Evolutionary conservation across 1,139 yeast genomes (phyloP), one percentile per base, ranked within the genome.

Genomic region (Entelexis paramagnoliae): DNA sequence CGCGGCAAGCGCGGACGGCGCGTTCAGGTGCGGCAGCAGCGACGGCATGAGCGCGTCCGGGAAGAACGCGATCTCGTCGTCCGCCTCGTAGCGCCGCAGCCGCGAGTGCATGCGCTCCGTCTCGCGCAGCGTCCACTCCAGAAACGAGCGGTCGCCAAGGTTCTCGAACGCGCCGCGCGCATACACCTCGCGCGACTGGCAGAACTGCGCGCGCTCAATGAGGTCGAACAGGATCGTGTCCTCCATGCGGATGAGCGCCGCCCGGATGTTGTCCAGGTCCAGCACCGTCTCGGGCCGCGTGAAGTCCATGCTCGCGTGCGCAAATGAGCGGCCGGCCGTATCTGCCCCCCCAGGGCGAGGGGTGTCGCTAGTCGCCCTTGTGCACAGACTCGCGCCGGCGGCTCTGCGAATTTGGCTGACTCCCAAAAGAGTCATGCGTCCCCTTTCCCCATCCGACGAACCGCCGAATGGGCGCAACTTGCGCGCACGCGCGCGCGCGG

Each of bases 41-140:
- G 95, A 79, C 24, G 76, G 74, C 48, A 76, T 71, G 50, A 91
- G 71, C 33, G 75, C 71, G 28, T 78, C 69, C 1, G 95, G 95
- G 72, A 82, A 88, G 65, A 88, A 91, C 3, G 98, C 91, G n/a
- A 78, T 74, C 67, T 91, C 96, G 66, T 91, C 98, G 0, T 97
- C 97, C 0, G 96, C 89, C 64, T 88, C 91, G 65, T 81, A 91
- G 60, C 98, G 75, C 64, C 98, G 78, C 46, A 89, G 76, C 66
- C 84, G 93, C 4, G 94, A 81, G 59, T 91, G 96, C 13, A 79
- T 76, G 53, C 71, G 76, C 66, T 91, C 98, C 60, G 81, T 72
- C 62, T 86, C 91, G 54, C 78, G 66, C 46, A 89, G 71, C 9
- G 87, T 72, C 91, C 95, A 91, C 60, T 89, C 96, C 58, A 91